Evolutionary conservation across 768 basidiomycete genomes (phyloP).

Genomic region (Pisolithus tinctorius): DNA sequence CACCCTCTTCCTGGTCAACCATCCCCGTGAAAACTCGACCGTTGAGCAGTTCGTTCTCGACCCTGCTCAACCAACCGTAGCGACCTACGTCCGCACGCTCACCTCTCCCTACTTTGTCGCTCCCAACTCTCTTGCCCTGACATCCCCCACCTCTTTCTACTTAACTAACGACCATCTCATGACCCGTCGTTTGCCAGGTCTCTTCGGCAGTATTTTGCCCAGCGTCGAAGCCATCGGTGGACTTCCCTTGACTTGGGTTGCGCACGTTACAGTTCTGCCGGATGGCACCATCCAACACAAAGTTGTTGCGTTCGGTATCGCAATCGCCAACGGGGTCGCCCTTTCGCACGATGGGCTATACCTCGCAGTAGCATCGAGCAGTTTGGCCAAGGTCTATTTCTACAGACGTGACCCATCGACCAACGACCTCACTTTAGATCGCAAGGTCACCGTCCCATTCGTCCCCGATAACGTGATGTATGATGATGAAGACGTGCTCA

Average conservation of each 20-base stretch:
- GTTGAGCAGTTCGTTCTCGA: constrained; percentile 63
- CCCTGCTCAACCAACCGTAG: constrained; percentile 36
- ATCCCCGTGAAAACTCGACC: constrained; percentile 51
- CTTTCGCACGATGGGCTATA: constrained; percentile 43
- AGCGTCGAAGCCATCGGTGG: constrained; percentile 48
- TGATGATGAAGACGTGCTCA: constrained; percentile 39
- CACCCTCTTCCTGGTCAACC: constrained; percentile 63
- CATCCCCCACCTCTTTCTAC: constrained; percentile 62
- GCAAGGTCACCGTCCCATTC: constrained; percentile 48
- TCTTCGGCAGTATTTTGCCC: constrained; percentile 44
- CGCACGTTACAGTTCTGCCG: constrained; percentile 44
- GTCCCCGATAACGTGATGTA: constrained; percentile 56
- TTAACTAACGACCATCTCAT: constrained; percentile 67
- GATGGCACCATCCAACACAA: constrained; percentile 27
- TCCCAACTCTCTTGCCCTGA: constrained; percentile 61
- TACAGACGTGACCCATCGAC: constrained; percentile 44
- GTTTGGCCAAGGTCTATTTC: constrained; percentile 39
- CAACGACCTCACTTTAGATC: constrained; percentile 34
- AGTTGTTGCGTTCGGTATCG: constrained; percentile 40
- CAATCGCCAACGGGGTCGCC: constrained; percentile 68
- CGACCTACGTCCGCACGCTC: constrained; percentile 55
- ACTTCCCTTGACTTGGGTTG: constrained; percentile 55
- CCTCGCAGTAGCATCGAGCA: constrained; percentile 54
- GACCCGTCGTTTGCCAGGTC: constrained; percentile 50
- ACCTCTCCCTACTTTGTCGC: constrained; percentile 51